phyloP scores from a whole-genome alignment of 768 basidiomycete genomes.

The Flagelloscypha sp. region DNA sequence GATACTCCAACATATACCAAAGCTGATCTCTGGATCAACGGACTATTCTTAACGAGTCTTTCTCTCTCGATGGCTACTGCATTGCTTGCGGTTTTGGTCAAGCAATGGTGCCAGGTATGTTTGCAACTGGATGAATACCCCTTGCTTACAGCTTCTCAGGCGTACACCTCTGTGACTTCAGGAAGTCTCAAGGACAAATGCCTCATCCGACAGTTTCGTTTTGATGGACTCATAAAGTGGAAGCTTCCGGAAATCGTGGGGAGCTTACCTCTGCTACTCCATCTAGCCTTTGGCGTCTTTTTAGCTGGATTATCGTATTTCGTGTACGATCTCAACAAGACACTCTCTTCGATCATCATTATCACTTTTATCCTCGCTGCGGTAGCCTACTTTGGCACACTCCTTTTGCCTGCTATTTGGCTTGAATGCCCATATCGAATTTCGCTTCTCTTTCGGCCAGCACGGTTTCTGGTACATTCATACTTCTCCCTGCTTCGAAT shows the following conservation, averaged over 20 bases:
- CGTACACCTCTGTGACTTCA: constrained; percentile 3
- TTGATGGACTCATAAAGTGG: constrained; percentile 12
- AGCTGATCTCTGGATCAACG: constrained; percentile 2
- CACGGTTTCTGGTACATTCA: too few species aligned
- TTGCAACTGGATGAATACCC: too few species aligned
- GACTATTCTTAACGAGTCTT: background rate
- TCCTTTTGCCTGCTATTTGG: too few species aligned
- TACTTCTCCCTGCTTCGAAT: too few species aligned
- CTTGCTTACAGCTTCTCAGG: too few species aligned
- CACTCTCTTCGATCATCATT: too few species aligned
- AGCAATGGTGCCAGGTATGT: too few species aligned
- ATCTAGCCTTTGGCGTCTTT: constrained; percentile 10
- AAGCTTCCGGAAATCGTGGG: constrained; percentile 10
- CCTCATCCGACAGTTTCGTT: constrained; percentile 12
- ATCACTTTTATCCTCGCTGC: too few species aligned
- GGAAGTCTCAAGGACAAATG: background rate
- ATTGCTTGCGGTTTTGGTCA: constrained; percentile 1
- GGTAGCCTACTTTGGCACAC: too few species aligned
- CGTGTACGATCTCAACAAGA: too few species aligned
- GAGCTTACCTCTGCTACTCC: constrained; percentile 10
- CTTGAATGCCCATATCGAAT: too few species aligned
- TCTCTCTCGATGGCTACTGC: background rate
- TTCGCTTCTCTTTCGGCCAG: too few species aligned
- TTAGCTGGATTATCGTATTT: constrained; percentile 8
- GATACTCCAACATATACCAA: background rate